Evolutionary conservation across 1,284 basidiomycete species (phyloP).

Genomic region (Moesziomyces parantarcticus): DNA sequence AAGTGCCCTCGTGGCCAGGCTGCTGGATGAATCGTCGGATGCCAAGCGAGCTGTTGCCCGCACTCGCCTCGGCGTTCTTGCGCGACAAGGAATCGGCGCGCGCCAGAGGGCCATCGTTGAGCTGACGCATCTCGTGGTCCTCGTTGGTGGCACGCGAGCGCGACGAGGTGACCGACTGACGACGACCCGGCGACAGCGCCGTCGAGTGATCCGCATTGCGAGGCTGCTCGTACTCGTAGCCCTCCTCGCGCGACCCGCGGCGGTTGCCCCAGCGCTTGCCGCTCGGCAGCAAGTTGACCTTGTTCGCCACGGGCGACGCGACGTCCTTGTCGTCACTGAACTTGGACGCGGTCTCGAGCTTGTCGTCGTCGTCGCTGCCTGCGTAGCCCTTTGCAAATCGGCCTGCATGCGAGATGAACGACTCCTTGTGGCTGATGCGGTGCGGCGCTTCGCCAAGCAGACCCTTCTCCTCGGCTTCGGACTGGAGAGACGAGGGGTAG

Average conservation of each 20-base stretch:
- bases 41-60: constrained; percentile 28
- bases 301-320: constrained; percentile 30
- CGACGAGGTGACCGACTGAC: constrained; percentile 29
- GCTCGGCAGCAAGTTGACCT: constrained; percentile 37
- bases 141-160: constrained; percentile 35
- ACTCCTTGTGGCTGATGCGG: constrained; percentile 31
- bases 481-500: constrained; percentile 59
- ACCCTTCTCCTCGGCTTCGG: constrained; percentile 59
- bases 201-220: not conserved
- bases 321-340: constrained; percentile 42
- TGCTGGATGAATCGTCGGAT: constrained; percentile 40
- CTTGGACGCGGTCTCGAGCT: constrained; percentile 40
- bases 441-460: constrained; percentile 6
- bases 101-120: constrained; percentile 15
- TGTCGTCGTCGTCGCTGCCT: constrained; percentile 43
- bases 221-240: constrained; percentile 15
- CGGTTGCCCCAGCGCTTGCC: constrained; percentile 31
- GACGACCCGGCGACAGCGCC: constrained; percentile 10
- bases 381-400: constrained; percentile 30
- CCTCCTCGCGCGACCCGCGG: constrained; percentile 24
- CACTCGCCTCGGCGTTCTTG: not conserved
- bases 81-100: constrained; percentile 8
- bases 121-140: constrained; percentile 50
- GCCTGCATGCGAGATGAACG: constrained; percentile 19
- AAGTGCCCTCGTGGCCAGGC: constrained; percentile 2